Evolutionary conservation across 106 monocot species (phyloP), one percentile per base, ranked within the genome.

Genomic region (Phalaenopsis aphrodite): DNA sequence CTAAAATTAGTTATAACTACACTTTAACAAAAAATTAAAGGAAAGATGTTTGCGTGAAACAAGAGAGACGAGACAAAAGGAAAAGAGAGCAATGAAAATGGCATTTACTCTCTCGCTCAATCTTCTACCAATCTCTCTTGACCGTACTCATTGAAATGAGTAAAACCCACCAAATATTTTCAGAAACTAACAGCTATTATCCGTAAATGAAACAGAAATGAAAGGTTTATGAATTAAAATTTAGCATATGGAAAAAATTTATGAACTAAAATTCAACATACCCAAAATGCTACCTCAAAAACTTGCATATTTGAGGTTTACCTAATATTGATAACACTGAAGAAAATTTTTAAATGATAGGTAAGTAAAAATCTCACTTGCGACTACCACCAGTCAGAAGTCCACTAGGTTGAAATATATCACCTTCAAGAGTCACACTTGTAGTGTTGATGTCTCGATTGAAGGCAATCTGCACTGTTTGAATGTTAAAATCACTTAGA

Each of bases 341-440:
- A 45, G 42, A 16, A 14, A 46, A n/a, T 37, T 55, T 43, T 21
- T 56, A 78, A 56, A 56, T 38, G 49, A 19, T 30, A 12, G 21
- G 12, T 39, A 55, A 36, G 41, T 17, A 1, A 56, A 78, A 78
- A 42, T 6, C 84, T 81, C 88, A 92, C 98, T 78, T 92, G 78
- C 90, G 89, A 82, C 94, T 94, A 7, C 98, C 98, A 85, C 98
- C 98, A 78, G 98, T 98, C 56, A 98, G 79, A 85, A 94, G 89
- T 43, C 98, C 98, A 88, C 89, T 89, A 64, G 98, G 98, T 80
- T 92, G 90, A 82, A 91, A 98, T 83, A 89, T 89, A 78, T 98
- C 98, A 76, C 98, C 98, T 84, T 94, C 94, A 84, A 98, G 92
- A 76, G 94, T 98, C 41, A 98, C 98, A 87, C 98, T 92, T 41